phyloP scores from a whole-genome alignment of 73 alveolate species.

The Loxodes magnus region DNA sequence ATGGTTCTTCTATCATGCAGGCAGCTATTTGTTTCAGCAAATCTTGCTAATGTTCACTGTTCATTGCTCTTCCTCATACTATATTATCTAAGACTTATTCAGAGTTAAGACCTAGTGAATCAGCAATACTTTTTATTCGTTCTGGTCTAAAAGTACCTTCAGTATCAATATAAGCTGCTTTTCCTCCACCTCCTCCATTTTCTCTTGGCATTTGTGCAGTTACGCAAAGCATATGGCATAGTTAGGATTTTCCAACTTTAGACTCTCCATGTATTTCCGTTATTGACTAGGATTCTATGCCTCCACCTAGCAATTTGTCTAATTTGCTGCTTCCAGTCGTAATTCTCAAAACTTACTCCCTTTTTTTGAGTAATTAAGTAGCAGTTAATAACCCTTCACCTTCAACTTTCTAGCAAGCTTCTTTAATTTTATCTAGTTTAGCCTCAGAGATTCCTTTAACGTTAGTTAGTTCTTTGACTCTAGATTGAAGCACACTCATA shows the following conservation, averaged over 20 bases:
- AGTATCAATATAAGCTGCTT: conserved; percentile 86
- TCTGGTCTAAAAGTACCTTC: conserved; percentile 96
- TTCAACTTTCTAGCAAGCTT: conserved; percentile 67
- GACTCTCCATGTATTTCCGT: conserved; percentile 91
- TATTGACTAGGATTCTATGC: conserved; percentile 79
- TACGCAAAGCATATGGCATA: conserved; percentile 80
- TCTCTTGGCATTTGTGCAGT: conserved; percentile 79
- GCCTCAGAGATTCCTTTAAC: conserved; percentile 94
- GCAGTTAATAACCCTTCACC: conserved; percentile 59
- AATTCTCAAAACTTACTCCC: conserved; percentile 51
- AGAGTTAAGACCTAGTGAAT: conserved; percentile 64
- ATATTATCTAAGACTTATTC: conserved; percentile 63
- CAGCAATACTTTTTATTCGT: conserved; percentile 70
- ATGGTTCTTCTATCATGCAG: conserved; percentile 67
- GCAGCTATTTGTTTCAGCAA: conserved; percentile 56
- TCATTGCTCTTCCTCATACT: conserved; percentile 66
- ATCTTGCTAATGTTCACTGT: conserved; percentile 65
- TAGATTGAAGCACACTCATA: conserved; percentile 66
- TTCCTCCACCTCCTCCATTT: conserved; percentile 76
- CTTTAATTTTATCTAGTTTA: conserved; percentile 67
- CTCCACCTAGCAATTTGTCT: conserved; percentile 69
- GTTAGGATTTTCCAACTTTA: conserved; percentile 82
- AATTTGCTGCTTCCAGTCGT: conserved; percentile 59
- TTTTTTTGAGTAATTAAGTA: conserved; percentile 29
- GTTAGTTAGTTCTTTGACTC: conserved; percentile 68